Percentiles rank a stretch among this genome's conserved stretches.
Evolutionary conservation across 352 stramenopile species (phyloP).

Genomic region (Pythium coloratum): DNA sequence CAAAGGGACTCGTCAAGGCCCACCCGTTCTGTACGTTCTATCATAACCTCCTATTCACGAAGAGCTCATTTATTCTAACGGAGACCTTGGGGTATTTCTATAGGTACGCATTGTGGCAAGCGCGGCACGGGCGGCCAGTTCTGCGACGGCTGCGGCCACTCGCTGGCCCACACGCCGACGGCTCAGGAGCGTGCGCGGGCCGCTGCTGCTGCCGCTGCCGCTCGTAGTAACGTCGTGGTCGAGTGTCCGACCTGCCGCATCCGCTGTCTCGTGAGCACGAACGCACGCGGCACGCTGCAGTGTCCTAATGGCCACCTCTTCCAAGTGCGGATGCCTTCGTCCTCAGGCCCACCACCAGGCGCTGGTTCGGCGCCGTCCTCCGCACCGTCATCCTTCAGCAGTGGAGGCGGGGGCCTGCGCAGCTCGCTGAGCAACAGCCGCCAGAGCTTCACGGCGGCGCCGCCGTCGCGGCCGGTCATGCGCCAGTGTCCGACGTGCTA

Average conservation of each 20-base stretch:
- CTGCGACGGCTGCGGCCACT: conserved; percentile 44
- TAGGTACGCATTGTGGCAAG: conserved; percentile 43
- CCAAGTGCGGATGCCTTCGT: conserved; percentile 39
- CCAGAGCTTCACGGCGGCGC: conserved; percentile 26
- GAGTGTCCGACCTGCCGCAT: conserved; percentile 46
- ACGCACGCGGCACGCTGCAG: conserved; percentile 40
- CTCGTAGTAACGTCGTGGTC: conserved; percentile 43
- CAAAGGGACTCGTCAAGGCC: conserved; percentile 79
- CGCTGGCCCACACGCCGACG: conserved; percentile 44
- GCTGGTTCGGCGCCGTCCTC: conserved; percentile 1
- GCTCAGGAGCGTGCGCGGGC: conserved; percentile 36
- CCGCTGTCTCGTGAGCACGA: conserved; percentile 44
- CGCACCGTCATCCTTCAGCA: conserved; percentile 7
- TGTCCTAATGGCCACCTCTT: conserved; percentile 50
- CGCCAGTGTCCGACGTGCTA: conserved; percentile 86
- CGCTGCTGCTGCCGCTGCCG: conserved; percentile 26
- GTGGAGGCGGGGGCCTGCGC: conserved; percentile 27
- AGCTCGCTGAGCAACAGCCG: conserved; percentile 24
- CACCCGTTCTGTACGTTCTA: conserved; percentile 71
- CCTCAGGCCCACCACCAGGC: not conserved
- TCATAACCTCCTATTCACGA: not conserved
- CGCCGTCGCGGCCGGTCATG: conserved; percentile 59
- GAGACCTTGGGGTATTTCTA: not conserved
- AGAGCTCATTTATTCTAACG: too few relatives aligned
- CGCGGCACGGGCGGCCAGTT: conserved; percentile 38